Evolutionary conservation across 371 early-diverging fungal genomes (phyloP).

Genomic region (Actinomortierella ambigua): DNA sequence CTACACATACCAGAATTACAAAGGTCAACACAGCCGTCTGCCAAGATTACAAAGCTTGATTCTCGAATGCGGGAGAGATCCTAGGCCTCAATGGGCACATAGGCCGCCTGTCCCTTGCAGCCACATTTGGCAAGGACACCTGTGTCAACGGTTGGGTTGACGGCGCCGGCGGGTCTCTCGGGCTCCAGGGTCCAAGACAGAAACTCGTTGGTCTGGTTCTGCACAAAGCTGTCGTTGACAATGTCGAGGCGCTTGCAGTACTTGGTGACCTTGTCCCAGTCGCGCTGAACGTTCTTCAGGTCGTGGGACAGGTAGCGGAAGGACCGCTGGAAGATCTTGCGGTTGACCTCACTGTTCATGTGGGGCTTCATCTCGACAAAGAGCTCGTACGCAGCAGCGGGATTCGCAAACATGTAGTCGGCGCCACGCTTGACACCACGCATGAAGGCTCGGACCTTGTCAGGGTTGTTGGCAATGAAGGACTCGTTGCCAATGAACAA

Average conservation of each 20-base stretch:
- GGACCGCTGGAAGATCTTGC: conserved; percentile 69
- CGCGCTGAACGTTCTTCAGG: conserved; percentile 66
- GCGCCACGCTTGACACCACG: conserved; percentile 59
- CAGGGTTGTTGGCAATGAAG: conserved; percentile 61
- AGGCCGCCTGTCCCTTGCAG: conserved; percentile 9
- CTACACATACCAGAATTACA: no score
- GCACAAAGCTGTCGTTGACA: conserved; percentile 57
- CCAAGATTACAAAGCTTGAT: background rate
- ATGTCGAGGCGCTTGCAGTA: conserved; percentile 66
- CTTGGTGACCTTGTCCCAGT: conserved; percentile 73
- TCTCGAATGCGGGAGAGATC: conserved; percentile 8
- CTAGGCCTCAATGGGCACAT: conserved; percentile 28
- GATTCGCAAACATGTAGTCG: conserved; percentile 59
- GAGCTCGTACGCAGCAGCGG: conserved; percentile 56
- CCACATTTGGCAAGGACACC: conserved; percentile 48
- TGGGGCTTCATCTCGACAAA: conserved; percentile 67
- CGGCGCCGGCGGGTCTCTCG: conserved; percentile 48
- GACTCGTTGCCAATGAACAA: conserved; percentile 69
- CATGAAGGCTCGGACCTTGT: conserved; percentile 61
- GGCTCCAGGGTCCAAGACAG: conserved; percentile 51
- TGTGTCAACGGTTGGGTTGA: conserved; percentile 51
- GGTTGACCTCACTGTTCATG: conserved; percentile 57
- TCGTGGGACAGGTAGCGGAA: conserved; percentile 67
- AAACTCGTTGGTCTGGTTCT: conserved; percentile 69
- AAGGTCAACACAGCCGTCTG: no score